Base-by-base conservation (phyloP, 179 eudicot genomes). In the Vitellaria paradoxa region DNA sequence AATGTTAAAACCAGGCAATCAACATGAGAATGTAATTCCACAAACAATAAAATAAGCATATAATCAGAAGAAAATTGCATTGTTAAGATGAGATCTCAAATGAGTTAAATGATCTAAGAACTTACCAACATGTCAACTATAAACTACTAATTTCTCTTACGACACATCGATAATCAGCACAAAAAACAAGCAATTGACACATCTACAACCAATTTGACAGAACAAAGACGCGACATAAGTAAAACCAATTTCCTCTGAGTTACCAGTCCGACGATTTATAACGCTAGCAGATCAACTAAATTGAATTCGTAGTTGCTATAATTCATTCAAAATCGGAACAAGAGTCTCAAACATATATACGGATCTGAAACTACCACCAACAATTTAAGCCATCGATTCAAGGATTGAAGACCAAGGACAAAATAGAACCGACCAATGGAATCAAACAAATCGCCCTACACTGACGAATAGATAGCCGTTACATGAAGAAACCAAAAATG, bases 321-420 rank as follows among this genome's bases (percentile, higher is more conserved):
- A 55, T 20, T 7, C 20, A 56, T 20, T 40, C 65, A 40, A 37
- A 12, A 45, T 68, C 0, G 9, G 45, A 53, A 66, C 9, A 42
- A 57, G 13, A 73, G 8, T 23, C 23, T 20, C 50, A 20, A 12
- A 13, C n/a, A 23, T 21, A 42, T 13, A 45, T 15, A 37, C 23
- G 68, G 74, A 77, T 68, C 79, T 68, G 52, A 42, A 76, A 57
- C 79, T 52, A 26, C 2, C 23, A 17, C 15, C 63, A 56, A 72
- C 24, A 72, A 18, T n/a, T 9, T 45, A 55, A 20, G 55, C 72
- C 46, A 23, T 7, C 69, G 15, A 15, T 40, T 26, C 26, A 7
- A 42, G 63, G 45, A 52, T 37, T 17, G 42, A 62, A 21, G 40
- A 30, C 30, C 15, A 13, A 52, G 11, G 15, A 14, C 4, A 52